Base-by-base conservation (phyloP, 192 early-diverging fungal species). In the Umbelopsis sp. region DNA sequence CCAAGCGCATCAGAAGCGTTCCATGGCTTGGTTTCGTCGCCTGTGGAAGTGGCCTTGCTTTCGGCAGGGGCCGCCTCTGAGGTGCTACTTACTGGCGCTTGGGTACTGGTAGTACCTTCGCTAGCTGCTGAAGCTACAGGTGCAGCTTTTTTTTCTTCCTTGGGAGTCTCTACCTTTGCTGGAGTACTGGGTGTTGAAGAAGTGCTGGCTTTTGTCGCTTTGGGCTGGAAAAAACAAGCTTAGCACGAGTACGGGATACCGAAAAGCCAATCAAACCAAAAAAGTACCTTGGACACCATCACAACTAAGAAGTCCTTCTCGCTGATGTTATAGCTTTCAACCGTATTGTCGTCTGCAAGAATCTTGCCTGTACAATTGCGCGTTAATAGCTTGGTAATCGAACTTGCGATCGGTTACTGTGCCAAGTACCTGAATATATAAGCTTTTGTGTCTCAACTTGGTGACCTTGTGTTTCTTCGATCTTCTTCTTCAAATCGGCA, bases 301-400 rank as follows among this genome's bases (percentile, higher is more conserved):
- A 96, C 85, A 47, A 98, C 97, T 75, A 98, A 81, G 78, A 98
- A 98, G 68, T 95, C 94, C 78, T 91, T 95, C 74, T 98, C 97
- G 21, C 71, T 83, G 66, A 97, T 92, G 33, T 92, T 89, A 71
- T 88, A 88, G 33, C 90, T 85, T 20, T 79, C 86, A 10, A 98
- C 79, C 2, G 90, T 86, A 68, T 91, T 85, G 47, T 83, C 87
- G 78, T 98, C 91, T 13, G 71, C 81, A 20, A 98, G 87, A 73
- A 97, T 94, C 80, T 97, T 97, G 71, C 95, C 92, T 93, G 70
- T 69, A 15, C 66, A 23, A 13, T 16, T 10, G 33, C 68, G 64
- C 55, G 37, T 41, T 41, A 41, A 41, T 41, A 41, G 2, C 2
- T 41, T 0, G 10, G 37, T 6, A 6, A 41, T 9, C 6, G 37